These are phyloP conservation scores for Blepharisma japonicum DNA, from an alignment of 73 alveolate genomes.

Conservation along the genomic window DNA sequence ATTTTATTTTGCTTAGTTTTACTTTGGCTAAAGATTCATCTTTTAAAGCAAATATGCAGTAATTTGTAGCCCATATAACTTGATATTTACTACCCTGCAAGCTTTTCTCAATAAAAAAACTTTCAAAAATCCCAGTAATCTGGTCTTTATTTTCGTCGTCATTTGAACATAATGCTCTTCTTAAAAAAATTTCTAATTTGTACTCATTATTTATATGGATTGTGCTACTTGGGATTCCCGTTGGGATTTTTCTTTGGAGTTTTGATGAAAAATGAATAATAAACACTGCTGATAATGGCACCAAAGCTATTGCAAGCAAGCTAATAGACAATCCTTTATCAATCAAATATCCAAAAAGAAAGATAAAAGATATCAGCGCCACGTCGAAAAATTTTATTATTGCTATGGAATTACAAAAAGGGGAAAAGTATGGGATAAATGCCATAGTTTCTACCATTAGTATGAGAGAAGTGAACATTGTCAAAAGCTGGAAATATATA, in stretches of 20 bases:
- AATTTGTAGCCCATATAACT: neutral
- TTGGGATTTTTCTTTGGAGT: neutral
- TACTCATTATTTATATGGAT: neutral
- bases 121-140: neutral
- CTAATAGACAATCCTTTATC: neutral
- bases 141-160: neutral
- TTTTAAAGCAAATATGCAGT: neutral
- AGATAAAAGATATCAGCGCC: neutral
- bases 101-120: neutral
- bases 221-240: neutral
- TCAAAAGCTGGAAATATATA: neutral
- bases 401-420: neutral
- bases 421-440: neutral
- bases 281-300: neutral
- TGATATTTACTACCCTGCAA: neutral
- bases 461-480: neutral
- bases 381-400: neutral
- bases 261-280: neutral
- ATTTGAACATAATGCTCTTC: neutral
- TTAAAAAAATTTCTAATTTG: neutral
- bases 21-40: slow-evolving; percentile 11
- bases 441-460: neutral
- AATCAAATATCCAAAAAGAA: neutral
- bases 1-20: neutral
- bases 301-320: neutral